phyloP scores from a whole-genome alignment of 1,284 basidiomycete genomes.

The Anthracocystis walkeri region DNA sequence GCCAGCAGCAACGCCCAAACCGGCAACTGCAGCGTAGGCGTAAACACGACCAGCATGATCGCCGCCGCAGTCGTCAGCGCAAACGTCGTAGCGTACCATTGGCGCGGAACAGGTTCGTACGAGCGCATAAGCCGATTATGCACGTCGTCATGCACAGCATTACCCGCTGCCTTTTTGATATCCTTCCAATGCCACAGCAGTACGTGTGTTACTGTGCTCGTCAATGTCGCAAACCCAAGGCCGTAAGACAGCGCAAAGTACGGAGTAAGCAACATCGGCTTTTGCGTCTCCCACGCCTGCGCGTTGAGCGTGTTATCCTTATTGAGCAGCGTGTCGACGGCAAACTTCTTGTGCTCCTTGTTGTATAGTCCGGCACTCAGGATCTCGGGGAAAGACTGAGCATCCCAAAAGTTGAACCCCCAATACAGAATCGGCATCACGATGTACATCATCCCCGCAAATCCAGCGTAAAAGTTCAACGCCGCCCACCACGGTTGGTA shows the following conservation, averaged over 20 bases:
- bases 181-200: slow-evolving; percentile 73
- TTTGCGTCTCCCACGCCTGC: slow-evolving; percentile 68
- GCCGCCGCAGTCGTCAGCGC: slow-evolving; percentile 63
- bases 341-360: slow-evolving; percentile 54
- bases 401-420: slow-evolving; percentile 71
- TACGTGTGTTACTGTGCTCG: slow-evolving; percentile 72
- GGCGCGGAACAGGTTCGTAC: slow-evolving; percentile 63
- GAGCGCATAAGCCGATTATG: slow-evolving; percentile 68
- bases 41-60: slow-evolving; percentile 71
- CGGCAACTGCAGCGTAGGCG: slow-evolving; percentile 72
- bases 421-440: slow-evolving; percentile 71
- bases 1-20: slow-evolving; percentile 72
- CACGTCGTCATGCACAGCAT: slow-evolving; percentile 66
- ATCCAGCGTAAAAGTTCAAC: slow-evolving; percentile 66
- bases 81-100: slow-evolving; percentile 67
- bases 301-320: slow-evolving; percentile 71
- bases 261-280: slow-evolving; percentile 72
- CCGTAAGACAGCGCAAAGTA: slow-evolving; percentile 71
- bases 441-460: slow-evolving; percentile 71
- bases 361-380: slow-evolving; percentile 71
- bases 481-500: slow-evolving; percentile 73
- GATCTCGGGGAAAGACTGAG: slow-evolving; percentile 67
- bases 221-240: slow-evolving; percentile 72
- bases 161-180: slow-evolving; percentile 71
- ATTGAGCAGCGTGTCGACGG: slow-evolving; percentile 56